Percentiles rank a stretch among this genome's conserved stretches.
Evolutionary conservation across 1,139 yeast species (phyloP).

Genomic region (Martiniozyma asiatica): DNA sequence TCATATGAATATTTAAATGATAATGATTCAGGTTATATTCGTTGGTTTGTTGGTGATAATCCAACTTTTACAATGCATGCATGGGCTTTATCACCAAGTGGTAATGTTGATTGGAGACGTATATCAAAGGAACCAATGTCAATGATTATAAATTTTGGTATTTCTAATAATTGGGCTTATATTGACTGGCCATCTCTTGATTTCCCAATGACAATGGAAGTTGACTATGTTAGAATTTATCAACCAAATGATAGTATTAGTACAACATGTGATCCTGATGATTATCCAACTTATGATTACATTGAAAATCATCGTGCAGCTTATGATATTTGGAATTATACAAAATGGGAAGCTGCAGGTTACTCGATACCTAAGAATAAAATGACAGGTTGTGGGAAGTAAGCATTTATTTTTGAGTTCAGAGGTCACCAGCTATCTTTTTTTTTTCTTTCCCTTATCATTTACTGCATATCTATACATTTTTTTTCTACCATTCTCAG

Average conservation of each 20-base stretch:
- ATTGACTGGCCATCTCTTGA: constrained; percentile 44
- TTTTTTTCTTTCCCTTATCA: constrained; percentile 6
- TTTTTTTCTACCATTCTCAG: constrained; percentile 2
- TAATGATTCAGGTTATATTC: constrained; percentile 52
- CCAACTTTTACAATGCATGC: constrained; percentile 42
- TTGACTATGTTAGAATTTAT: constrained; percentile 50
- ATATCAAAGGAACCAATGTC: constrained; percentile 57
- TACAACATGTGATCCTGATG: constrained; percentile 44
- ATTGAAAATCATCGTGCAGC: constrained; percentile 36
- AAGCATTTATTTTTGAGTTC: not conserved
- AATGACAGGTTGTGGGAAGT: constrained; percentile 20
- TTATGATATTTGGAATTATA: constrained; percentile 36
- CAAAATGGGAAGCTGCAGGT: constrained; percentile 29
- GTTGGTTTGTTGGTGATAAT: constrained; percentile 59
- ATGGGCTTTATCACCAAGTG: constrained; percentile 42
- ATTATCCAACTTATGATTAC: constrained; percentile 43
- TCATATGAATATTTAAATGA: constrained; percentile 73
- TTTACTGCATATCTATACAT: constrained; percentile 1
- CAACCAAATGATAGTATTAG: constrained; percentile 36
- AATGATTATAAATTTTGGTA: constrained; percentile 43
- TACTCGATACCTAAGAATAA: constrained; percentile 24
- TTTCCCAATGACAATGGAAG: constrained; percentile 38
- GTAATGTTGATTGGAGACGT: constrained; percentile 50
- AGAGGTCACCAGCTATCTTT: no score
- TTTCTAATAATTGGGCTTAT: constrained; percentile 52